These are phyloP conservation scores for Pseudopithomyces chartarum DNA, from an alignment of 2,329 filamentous ascomycete genomes.

Conservation along the genomic window DNA sequence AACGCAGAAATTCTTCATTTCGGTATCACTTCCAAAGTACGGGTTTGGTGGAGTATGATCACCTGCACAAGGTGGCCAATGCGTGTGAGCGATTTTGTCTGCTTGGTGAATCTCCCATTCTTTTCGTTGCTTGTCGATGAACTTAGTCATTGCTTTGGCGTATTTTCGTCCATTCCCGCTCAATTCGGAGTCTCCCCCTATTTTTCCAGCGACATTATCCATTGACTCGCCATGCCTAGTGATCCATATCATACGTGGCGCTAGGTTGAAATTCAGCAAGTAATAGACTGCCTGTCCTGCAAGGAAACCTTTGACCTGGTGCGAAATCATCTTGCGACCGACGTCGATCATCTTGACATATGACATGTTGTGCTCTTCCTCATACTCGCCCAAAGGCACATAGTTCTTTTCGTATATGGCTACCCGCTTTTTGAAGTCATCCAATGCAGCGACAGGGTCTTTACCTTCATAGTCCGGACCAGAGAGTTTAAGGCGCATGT, in stretches of 20 bases:
- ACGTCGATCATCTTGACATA: constrained; percentile 99
- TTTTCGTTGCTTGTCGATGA: constrained; percentile 79
- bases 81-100: constrained; percentile 74
- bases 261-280: constrained; percentile 93
- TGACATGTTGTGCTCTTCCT: constrained; percentile 87
- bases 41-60: constrained; percentile 96
- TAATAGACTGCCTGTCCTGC: constrained; percentile 93
- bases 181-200: constrained; percentile 87
- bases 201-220: constrained; percentile 85
- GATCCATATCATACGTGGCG: constrained; percentile 96
- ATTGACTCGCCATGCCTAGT: constrained; percentile 90
- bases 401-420: constrained; percentile 94
- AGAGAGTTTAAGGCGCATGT: constrained; percentile 95
- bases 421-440: constrained; percentile 91
- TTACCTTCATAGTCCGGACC: constrained; percentile 96
- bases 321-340: constrained; percentile 88
- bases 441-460: constrained; percentile 81
- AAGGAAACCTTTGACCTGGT: constrained; percentile 89
- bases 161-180: constrained; percentile 82
- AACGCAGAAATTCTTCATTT: constrained; percentile 90
- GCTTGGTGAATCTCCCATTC: constrained; percentile 85
- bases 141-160: constrained; percentile 76
- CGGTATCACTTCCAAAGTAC: constrained; percentile 61
- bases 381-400: constrained; percentile 84
- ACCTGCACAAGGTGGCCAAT: constrained; percentile 87